phyloP scores from a whole-genome alignment of 106 monocot species.

The Iris macrosiphon region DNA sequence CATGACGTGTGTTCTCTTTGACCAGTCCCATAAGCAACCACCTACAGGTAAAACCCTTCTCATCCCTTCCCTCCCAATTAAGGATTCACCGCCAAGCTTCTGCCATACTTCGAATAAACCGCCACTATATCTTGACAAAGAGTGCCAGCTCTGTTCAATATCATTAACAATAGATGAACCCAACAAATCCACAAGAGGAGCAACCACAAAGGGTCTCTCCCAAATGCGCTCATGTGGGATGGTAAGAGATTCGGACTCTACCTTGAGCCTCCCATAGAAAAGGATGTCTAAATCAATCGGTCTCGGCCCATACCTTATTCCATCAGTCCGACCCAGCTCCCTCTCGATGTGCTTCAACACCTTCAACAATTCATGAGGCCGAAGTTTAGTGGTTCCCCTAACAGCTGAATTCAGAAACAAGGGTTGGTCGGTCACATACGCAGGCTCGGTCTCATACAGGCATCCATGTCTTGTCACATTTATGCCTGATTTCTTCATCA shows the following conservation, averaged over 20 bases:
- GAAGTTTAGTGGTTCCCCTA: conserved; percentile 54
- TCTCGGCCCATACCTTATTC: conserved; percentile 81
- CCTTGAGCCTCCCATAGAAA: conserved; percentile 46
- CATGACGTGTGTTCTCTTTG: conserved; percentile 69
- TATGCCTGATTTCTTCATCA: conserved; percentile 71
- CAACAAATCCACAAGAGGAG: conserved; percentile 74
- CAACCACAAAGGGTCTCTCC: conserved; percentile 81
- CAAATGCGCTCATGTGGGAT: conserved; percentile 72
- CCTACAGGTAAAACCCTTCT: conserved; percentile 63
- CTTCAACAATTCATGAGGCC: conserved; percentile 55
- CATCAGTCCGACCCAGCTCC: conserved; percentile 53
- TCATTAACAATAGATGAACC: conserved; percentile 45
- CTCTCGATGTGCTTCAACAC: conserved; percentile 69
- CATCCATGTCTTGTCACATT: conserved; percentile 46
- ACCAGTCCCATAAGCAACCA: conserved; percentile 48
- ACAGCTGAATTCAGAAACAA: conserved; percentile 79
- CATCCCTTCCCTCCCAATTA: conserved; percentile 36
- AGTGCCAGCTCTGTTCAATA: conserved; percentile 59
- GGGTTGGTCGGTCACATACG: conserved; percentile 84
- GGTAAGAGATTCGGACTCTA: conserved; percentile 48
- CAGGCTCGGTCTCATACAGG: conserved; percentile 69
- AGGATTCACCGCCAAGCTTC: conserved; percentile 59
- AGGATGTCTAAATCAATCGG: conserved; percentile 85
- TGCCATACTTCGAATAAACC: conserved; percentile 68
- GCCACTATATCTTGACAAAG: conserved; percentile 33